Percentiles rank a stretch among this genome's conserved stretches.
phyloP scores from a whole-genome alignment of 2,329 filamentous ascomycete genomes.

The Pseudogymnoascus sp. region DNA sequence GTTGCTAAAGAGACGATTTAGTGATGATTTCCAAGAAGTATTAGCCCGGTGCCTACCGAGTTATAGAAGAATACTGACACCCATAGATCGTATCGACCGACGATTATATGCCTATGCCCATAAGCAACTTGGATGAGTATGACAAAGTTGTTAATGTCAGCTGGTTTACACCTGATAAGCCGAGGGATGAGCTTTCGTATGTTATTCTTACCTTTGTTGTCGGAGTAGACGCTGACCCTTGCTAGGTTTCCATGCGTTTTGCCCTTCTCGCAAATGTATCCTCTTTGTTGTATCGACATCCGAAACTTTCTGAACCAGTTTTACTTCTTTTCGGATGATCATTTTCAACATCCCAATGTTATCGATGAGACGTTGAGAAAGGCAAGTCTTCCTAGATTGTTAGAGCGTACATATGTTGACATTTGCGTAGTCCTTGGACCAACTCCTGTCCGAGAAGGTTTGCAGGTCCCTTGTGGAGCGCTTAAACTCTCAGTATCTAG shows the following conservation, averaged over 20 bases:
- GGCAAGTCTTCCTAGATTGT: slow-evolving; percentile 35
- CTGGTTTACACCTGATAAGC: slow-evolving; percentile 86
- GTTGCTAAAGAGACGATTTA: slow-evolving; percentile 82
- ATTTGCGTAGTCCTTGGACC: slow-evolving; percentile 66
- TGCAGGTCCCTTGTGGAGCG: slow-evolving; percentile 84
- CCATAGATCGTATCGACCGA: slow-evolving; percentile 70
- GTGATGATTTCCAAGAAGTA: slow-evolving; percentile 90
- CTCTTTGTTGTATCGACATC: slow-evolving; percentile 95
- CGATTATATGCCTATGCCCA: slow-evolving; percentile 99
- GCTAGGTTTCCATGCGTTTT: slow-evolving; percentile 83
- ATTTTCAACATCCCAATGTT: slow-evolving; percentile 81
- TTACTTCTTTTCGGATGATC: slow-evolving; percentile 93
- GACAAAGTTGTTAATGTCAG: slow-evolving; percentile 93
- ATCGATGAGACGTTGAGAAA: slow-evolving; percentile 87
- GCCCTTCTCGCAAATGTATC: slow-evolving; percentile 98
- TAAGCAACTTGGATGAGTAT: slow-evolving; percentile 82
- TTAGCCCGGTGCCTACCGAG: slow-evolving; percentile 5
- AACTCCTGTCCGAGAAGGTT: slow-evolving; percentile 86
- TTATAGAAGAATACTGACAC: slow-evolving; percentile 14
- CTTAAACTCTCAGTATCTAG: slow-evolving; percentile 84
- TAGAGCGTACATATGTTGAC: background rate
- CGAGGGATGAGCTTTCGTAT: slow-evolving; percentile 65
- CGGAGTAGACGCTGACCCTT: background rate
- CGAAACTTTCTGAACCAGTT: slow-evolving; percentile 97
- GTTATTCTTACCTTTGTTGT: slow-evolving; percentile 24